phyloP scores from a whole-genome alignment of 345 rosid genomes.

The Brassica rapa region DNA sequence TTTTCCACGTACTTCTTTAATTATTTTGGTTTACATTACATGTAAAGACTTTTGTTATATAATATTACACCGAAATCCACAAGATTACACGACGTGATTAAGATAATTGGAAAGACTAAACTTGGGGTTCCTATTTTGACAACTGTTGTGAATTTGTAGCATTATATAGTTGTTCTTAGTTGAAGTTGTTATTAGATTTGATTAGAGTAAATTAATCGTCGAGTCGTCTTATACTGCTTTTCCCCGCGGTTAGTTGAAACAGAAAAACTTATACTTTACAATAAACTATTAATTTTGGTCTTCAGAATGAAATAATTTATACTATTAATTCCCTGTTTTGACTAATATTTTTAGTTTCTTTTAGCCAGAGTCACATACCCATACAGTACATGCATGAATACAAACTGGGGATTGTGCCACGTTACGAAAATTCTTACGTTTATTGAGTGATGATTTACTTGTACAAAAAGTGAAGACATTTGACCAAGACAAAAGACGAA shows the following conservation, averaged over 20 bases:
- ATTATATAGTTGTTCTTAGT: not conserved
- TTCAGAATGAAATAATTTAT: not conserved
- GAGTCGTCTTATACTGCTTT: conserved; percentile 18
- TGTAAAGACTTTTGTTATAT: not conserved
- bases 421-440: not conserved
- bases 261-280: not conserved
- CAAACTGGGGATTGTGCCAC: not conserved
- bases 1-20: not conserved
- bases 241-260: conserved; percentile 4
- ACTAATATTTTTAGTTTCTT: not conserved
- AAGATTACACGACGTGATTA: not conserved
- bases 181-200: not conserved
- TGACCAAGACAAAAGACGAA: not conserved
- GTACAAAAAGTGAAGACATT: not conserved
- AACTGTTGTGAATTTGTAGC: not conserved
- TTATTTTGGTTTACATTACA: not conserved
- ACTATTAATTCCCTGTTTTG: not conserved
- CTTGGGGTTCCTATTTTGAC: not conserved
- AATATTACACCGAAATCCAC: not conserved
- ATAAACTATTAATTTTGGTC: not conserved
- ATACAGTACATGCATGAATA: not conserved
- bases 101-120: not conserved
- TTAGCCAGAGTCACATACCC: not conserved
- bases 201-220: not conserved
- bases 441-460: not conserved